Percentiles rank a stretch among this genome's conserved stretches.
Evolutionary conservation across 176 grass and related monocot genomes (phyloP).

Genomic region (Rhynchospora breviuscula): DNA sequence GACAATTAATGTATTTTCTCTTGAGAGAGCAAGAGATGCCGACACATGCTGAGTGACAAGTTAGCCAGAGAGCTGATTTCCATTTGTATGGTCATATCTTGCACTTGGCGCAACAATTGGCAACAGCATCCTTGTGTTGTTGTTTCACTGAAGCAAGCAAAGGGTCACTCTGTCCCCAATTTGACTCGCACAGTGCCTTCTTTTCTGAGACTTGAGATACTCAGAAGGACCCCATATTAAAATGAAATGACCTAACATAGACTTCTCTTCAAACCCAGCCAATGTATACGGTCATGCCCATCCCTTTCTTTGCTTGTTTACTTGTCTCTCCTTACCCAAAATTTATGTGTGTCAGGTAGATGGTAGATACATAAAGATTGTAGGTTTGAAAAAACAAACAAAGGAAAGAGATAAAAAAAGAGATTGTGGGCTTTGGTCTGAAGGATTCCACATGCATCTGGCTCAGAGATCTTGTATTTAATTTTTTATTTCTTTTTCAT

Average conservation of each 20-base stretch:
- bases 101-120: not conserved
- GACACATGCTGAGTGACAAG: not conserved
- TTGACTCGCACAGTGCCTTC: constrained; percentile 12
- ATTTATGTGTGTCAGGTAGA: constrained; percentile 15
- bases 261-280: constrained; percentile 7
- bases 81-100: not conserved
- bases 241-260: constrained; percentile 19
- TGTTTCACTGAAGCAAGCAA: constrained; percentile 22
- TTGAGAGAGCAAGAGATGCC: not conserved
- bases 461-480: not conserved
- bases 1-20: too few species aligned
- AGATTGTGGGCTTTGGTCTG: not conserved
- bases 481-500: not conserved
- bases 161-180: constrained; percentile 17
- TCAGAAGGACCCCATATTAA: not conserved
- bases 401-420: not conserved
- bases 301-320: constrained; percentile 3
- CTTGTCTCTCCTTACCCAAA: not conserved
- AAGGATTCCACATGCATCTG: constrained; percentile 5
- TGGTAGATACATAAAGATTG: not conserved
- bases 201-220: constrained; percentile 27
- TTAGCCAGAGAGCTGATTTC: not conserved
- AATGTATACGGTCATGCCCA: not conserved
- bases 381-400: constrained; percentile 4
- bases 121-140: constrained; percentile 20